These are phyloP conservation scores for Climacium dendroides DNA, from an alignment of 225 moss, liverwort and hornwort genomes.

Conservation along the genomic window DNA sequence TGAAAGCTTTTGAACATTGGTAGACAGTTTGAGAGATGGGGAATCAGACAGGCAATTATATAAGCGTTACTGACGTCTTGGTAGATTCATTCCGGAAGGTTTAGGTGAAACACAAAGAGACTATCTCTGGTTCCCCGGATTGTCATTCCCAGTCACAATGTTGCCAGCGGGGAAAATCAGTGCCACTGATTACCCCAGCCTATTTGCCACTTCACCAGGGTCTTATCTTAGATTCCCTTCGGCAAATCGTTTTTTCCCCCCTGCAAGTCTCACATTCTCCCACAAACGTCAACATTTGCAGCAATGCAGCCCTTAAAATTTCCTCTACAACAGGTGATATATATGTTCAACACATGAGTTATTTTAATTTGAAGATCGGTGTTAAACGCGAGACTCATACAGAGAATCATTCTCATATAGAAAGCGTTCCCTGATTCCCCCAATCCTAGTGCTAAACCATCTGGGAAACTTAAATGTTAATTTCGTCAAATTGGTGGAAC, in stretches of 20 bases:
- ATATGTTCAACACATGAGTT: too few relatives aligned
- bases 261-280: not conserved
- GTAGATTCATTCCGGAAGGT: not conserved
- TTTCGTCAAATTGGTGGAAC: not conserved
- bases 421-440: not conserved
- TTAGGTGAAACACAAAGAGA: not conserved
- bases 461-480: not conserved
- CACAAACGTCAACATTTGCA: not conserved
- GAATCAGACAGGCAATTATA: not conserved
- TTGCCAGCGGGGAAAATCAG: not conserved
- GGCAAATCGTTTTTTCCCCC: too few relatives aligned
- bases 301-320: not conserved
- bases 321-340: not conserved
- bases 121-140: not conserved
- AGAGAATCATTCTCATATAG: not conserved
- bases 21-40: not conserved
- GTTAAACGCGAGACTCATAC: not conserved
- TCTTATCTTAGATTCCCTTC: too few relatives aligned
- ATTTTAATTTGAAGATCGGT: not conserved
- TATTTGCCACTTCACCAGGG: not conserved
- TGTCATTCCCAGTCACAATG: not conserved
- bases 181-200: not conserved
- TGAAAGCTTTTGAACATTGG: not conserved
- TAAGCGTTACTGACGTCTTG: not conserved
- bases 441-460: not conserved